Base-by-base conservation (phyloP, 345 rosid genomes). In the Excoecaria agallocha region DNA sequence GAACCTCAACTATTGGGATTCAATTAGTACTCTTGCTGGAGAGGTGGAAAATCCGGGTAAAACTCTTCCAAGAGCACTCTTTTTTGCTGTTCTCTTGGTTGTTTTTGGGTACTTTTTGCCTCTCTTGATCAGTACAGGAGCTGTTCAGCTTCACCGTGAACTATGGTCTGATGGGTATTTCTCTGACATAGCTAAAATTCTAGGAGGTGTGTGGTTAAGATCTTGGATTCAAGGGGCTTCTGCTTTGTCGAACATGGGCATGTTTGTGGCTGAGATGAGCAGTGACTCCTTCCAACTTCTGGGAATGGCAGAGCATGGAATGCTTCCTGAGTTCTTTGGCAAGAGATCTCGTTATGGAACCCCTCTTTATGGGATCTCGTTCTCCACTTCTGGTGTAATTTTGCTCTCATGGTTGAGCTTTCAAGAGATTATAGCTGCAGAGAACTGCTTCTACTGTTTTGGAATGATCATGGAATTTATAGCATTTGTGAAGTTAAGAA, bases 1-100 rank as follows among this genome's bases (percentile, higher is more conserved):
- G 96, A 89, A 89, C 69, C 82, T 91, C 13, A 90, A 90, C 80
- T 89, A 90, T 68, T 90, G 91, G 91, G 96, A 90, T 73, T 90
- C 96, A 0, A 86, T 90, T 30, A 89, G 96, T 75, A 90, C 96
- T 0, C 68, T 90, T 25, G 84, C 90, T 17, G 96, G 96, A 50
- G 96, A 90, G 76, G 93, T 90, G 8, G 83, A 89, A 24, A 86
- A 87, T 68, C 96, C 96, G 0, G 85, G 85, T 80, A 82, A 71
- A 69, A 89, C 89, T 48, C 89, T 89, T 46, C 93, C 96, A 22
- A 89, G 82, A 74, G 86, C 93, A 69, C 82, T 90, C 61, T 87
- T 79, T 56, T 86, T 80, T 51, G 96, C 91, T 55, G 65, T 90
- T 80, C 81, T 90, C 71, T 71, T 90, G 83, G 89, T 89, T 17